Evolutionary conservation across 345 rosid species (phyloP), one percentile per base, ranked within the genome.

Genomic region (Bruguiera sexangula): DNA sequence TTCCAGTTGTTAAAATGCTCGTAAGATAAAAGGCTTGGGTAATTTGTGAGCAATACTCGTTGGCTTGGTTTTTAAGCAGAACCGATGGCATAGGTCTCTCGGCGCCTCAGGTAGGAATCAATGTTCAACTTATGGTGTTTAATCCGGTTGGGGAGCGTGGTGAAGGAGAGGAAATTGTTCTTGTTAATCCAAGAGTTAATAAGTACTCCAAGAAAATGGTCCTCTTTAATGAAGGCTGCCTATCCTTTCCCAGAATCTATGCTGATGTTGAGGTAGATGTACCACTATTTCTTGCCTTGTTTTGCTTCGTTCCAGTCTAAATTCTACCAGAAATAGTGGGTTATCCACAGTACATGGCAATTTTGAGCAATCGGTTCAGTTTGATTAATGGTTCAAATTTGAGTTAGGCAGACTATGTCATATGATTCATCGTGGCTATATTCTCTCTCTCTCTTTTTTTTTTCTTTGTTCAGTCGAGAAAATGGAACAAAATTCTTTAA

Each of bases 41-140:
- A 30, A 78, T 69, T 66, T 60, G 72, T 74, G 67, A 76, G 65
- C 60, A 55, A 31, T 71, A 72, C 26, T 79, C 60, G 66, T 79
- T 76, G 78, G 74, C 74, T 82, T 85, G 74, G 63, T 82, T 74
- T 43, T 75, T 81, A 68, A 20, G 70, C 88, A 94, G 96, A 81
- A 94, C 97, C 48, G 96, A 95, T 80, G 99, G 99, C 53, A 80
- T 89, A 8, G 99, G 98, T 51, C 98, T 95, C 72, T 87, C 98
- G 32, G 99, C 99, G 54, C 98, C 98, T 6, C 98, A 95, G 81
- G 96, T 95, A 31, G 99, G 99, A 71, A 63, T 92, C 29, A 92
- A 89, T 80, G 90, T 88, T 66, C 89, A 82, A 58, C 85, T 95
- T 46, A 95, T 95, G 99, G 98, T 95, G 79, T 95, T 95, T 82